Base-by-base conservation (phyloP, 768 basidiomycete genomes). In the Boletus tomentosulus region DNA sequence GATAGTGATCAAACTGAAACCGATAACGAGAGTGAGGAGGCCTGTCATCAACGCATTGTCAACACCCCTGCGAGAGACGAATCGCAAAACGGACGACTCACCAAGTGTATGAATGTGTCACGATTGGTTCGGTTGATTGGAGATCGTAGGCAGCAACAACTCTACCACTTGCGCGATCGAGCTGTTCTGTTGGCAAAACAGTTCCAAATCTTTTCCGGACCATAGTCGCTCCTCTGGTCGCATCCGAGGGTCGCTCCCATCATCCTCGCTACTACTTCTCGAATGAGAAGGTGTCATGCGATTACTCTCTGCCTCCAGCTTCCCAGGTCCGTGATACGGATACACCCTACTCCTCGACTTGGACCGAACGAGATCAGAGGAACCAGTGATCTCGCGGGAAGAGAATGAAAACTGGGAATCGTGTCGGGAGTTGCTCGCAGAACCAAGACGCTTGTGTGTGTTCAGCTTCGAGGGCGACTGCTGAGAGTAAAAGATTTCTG, bases 101-200 rank as follows among this genome's bases (percentile, higher is more conserved):
- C 70, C 24, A 55, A 42, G 34, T 10, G 50, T 43, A 48, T 49
- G 53, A 47, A 25, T 22, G 12, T 22, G 24, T 62, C 58, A 71
- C 53, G 62, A 64, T 44, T 63, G 57, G 16, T 62, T 62, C 35
- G 66, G 67, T 50, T 71, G 70, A 55, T 76, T 79, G 43, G 77
- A 71, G 37, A 73, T 64, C 12, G 76, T 77, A 12, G 79, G 77
- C 63, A 83, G 80, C 44, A 89, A 67, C 57, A 79, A 77, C 48
- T 84, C 80, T 44, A 96, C 76, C 51, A 94, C 82, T 33, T 83
- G 73, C 3, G 89, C 81, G 35, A 98, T 83, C 13, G 89, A 78
- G 65, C 92, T 93, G 62, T 97, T 98, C 69, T 97, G 94, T 59
- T 85, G 83, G 66, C 92, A 95, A 31, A 89, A 81, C 62, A 87